These are phyloP conservation scores for Diaporthe nobilis DNA, from an alignment of 2,329 filamentous ascomycete species.

Conservation along the genomic window DNA sequence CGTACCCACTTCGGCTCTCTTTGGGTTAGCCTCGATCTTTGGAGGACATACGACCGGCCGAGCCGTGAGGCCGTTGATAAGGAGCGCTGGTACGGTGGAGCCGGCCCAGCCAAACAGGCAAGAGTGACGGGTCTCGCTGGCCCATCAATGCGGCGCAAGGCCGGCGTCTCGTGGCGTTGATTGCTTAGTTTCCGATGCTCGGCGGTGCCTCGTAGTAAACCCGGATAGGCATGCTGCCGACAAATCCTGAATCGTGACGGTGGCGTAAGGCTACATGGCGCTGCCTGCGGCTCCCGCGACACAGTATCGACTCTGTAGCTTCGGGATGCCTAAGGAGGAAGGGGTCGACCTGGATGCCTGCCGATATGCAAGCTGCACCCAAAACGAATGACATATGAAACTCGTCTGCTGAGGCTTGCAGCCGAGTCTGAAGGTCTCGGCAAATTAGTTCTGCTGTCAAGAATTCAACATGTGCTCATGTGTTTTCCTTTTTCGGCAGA, in stretches of 20 bases:
- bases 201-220: conserved; percentile 18
- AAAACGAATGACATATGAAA: conserved; percentile 24
- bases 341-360: background rate
- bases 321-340: conserved; percentile 2
- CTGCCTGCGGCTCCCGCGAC: background rate
- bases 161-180: conserved; percentile 21
- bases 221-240: conserved; percentile 24
- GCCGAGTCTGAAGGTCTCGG: background rate
- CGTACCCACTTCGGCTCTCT: background rate
- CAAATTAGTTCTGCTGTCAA: conserved; percentile 4
- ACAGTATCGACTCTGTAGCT: background rate
- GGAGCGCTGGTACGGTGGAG: conserved; percentile 14
- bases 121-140: background rate
- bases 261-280: conserved; percentile 13
- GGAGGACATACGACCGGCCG: conserved; percentile 27
- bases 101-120: conserved; percentile 12
- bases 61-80: conserved; percentile 27
- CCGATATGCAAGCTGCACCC: background rate
- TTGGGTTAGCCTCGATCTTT: conserved; percentile 24
- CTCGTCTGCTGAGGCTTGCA: conserved; percentile 23
- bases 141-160: conserved; percentile 26
- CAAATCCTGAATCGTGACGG: conserved; percentile 25
- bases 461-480: conserved; percentile 2
- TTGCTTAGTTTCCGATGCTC: conserved; percentile 28
- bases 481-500: conserved; percentile 15